Base-by-base conservation (phyloP, 1,284 basidiomycete species). In the Heliocybe sulcata region DNA sequence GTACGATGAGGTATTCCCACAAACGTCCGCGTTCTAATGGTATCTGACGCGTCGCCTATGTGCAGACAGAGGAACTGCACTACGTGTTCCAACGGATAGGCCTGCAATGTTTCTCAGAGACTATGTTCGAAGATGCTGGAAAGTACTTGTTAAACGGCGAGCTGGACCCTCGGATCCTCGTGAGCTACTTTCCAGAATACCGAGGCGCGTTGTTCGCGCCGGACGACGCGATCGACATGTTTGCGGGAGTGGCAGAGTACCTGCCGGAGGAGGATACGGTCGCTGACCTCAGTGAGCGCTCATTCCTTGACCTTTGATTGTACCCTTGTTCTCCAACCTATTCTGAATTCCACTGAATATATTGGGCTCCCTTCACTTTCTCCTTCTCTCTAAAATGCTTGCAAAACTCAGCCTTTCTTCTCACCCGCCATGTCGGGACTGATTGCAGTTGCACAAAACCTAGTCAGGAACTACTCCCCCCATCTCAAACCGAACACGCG, bases 391-490 rank as follows among this genome's bases (percentile, higher is more conserved):
- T 68, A 71, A 33, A 48, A 20, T 52, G 52, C 49, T 55, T 45
- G 52, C 25, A 62, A 61, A 58, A 61, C 62, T 58, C 59, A 55
- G 56, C 52, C 54, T 63, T 54, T 57, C 57, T 59, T 54, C 47
- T 60, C 57, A 58, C 58, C 64, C 54, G 59, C 61, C 63, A 57
- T 61, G 68, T 70, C 69, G 77, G 76, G 79, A 83, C 85, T 86
- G 75, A 85, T 78, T 55, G 63, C 74, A 93, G 90, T 93, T 81
- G 79, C 80, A 71, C 79, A 76, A 65, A 92, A 92, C 81, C 73
- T 93, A 90, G 90, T 92, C 77, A 81, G 80, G 76, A 93, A 93
- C 68, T 93, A 93, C 68, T 90, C 90, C 51, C 91, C 90, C 20
- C 85, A 92, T 70, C 77, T 94, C 60, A 71, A 82, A 47, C 87